Base-by-base conservation (phyloP, 371 early-diverging fungal species). In the Gilbertella persicaria region DNA sequence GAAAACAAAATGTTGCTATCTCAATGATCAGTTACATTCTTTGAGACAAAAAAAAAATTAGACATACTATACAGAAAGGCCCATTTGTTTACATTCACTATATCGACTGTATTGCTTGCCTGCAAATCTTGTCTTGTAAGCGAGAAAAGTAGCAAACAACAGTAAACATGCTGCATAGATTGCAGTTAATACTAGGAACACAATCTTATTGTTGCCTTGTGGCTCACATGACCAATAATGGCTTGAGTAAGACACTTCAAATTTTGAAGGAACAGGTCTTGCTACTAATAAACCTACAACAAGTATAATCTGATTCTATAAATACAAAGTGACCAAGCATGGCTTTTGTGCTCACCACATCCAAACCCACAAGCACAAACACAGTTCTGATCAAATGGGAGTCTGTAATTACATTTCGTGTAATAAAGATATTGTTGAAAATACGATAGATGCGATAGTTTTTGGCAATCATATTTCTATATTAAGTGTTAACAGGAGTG, bases 21-120 rank as follows among this genome's bases (percentile, higher is more conserved):
- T 9, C 3, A 28, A 28, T 19, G 37, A 36, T 14, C 40, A 50
- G 28, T 23, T 28, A 33, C 21, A n/a, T 24, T 25, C 6, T 4
- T 16, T 16, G 17, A 24, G 10, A 5, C n/a, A n/a, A n/a, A n/a
- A n/a, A n/a, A n/a, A n/a, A n/a, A n/a, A n/a, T n/a, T n/a, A n/a
- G n/a, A 75, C 80, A 79, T 79, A 83, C 83, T 83, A 83, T 20
- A 83, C 78, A 19, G 81, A 81, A 29, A 83, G 57, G 0, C 81
- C 82, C 52, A 83, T 83, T 41, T 81, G 84, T n/a, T 74, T 73
- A 33, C 80, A 80, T 48, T 83, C 84, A 40, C 80, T 81, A 41
- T 83, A 83, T 41, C 78, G 72, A 45, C 64, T 68, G n/a, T 81
- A 79, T 5, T 71, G 71, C 24, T 52, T 57, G 14, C 74, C 72